Evolutionary conservation across 208 protist genomes (phyloP), one percentile per base, ranked within the genome.

Genomic region (Tritrichomonas foetus): DNA sequence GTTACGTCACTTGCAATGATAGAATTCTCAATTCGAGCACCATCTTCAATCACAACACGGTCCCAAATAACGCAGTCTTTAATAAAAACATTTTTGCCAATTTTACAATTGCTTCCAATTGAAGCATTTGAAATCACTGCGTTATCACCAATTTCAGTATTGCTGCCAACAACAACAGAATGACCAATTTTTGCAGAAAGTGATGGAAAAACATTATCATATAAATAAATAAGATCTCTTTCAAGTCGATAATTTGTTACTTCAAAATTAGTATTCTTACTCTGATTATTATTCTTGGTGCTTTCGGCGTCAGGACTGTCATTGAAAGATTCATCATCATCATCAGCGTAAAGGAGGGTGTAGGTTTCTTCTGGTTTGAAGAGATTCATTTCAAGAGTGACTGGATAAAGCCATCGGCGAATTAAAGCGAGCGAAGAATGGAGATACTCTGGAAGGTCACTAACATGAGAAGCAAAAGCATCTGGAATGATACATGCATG

Each of bases 381-480:
- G 47, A 89, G 41, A 39, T 89, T 89, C 78, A 89, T 89, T 57
- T 89, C 78, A n/a, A 89, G 20, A 39, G 78, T 89, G 0, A 89
- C 47, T 14, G 78, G 78, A 89, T 89, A 89, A 39, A 89, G 41
- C 78, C 78, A 89, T 39, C 78, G 41, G 41, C 47, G 78, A 39
- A 89, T 33, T 14, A 89, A 25, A 22, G 78, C 78, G 16, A 89
- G 30, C 9, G 78, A 61, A 20, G 78, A n/a, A 50, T 53, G 11
- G 20, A 89, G 27, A 33, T 89, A 89, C 0, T 53, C 20, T 89
- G 78, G 78, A 14, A 89, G 30, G 30, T 89, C 78, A 36, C 57
- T 36, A 27, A 89, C 44, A 53, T 16, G 33, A 16, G 44, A 3
- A 14, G 78, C 41, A 57, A 57, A 89, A 20, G 47, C 53, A 13